Percentiles rank a stretch among this genome's conserved stretches.
phyloP scores from a whole-genome alignment of 23 red algal genomes.

The Agarophyton chilense region DNA sequence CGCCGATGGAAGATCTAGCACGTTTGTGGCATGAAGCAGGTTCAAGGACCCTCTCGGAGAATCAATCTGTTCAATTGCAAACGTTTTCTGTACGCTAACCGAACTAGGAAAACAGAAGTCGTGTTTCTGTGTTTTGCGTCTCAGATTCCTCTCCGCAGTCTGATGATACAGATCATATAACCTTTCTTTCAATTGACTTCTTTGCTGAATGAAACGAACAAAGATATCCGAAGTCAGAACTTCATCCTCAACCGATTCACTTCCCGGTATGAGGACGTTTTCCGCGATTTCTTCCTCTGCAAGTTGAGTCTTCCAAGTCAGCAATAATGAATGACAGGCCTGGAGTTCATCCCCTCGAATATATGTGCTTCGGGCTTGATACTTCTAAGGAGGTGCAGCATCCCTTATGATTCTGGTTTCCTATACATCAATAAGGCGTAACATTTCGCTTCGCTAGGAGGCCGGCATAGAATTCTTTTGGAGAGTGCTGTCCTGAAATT shows the following conservation, averaged over 20 bases:
- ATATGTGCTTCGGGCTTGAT: not conserved
- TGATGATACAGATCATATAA: too few species aligned
- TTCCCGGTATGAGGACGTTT: slow-evolving; percentile 21
- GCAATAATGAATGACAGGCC: not conserved
- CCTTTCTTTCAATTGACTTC: not conserved
- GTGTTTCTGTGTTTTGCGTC: too few species aligned
- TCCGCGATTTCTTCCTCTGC: not conserved
- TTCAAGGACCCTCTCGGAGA: not conserved
- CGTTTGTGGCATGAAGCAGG: not conserved
- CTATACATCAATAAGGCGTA: slow-evolving; percentile 11
- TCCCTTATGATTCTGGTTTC: slow-evolving; percentile 24
- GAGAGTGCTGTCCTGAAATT: not conserved
- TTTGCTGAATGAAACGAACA: not conserved
- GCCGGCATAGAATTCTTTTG: not conserved
- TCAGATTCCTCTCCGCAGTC: too few species aligned
- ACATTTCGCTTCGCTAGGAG: slow-evolving; percentile 8
- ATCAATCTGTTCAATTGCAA: not conserved
- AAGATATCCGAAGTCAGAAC: not conserved
- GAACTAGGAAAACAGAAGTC: too few species aligned
- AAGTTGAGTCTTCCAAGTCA: slow-evolving; percentile 19
- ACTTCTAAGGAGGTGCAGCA: not conserved
- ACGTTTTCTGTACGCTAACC: too few species aligned
- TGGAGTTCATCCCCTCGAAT: slow-evolving; percentile 7
- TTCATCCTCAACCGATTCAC: slow-evolving; percentile 19
- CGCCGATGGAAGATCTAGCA: not conserved